These are phyloP conservation scores for Penicillium crystallinum DNA, from an alignment of 495 filamentous ascomycete genomes.

Conservation along the genomic window DNA sequence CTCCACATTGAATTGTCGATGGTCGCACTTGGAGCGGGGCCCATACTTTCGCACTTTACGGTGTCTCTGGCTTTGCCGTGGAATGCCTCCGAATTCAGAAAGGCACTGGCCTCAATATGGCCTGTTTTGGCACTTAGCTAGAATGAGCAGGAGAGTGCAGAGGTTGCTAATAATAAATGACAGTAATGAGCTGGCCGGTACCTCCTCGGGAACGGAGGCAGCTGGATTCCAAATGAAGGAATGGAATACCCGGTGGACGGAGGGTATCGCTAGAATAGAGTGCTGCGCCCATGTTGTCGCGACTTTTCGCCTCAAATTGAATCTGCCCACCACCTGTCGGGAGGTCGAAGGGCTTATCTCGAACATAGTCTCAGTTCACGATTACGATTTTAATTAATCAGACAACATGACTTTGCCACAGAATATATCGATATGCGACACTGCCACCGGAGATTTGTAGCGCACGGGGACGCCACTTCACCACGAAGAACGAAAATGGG, in stretches of 20 bases:
- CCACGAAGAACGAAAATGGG: neutral
- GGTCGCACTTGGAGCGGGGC: slow-evolving; percentile 4
- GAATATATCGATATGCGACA: neutral
- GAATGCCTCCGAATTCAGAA: neutral
- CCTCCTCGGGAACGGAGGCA: too few relatives aligned
- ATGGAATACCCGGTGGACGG: too few relatives aligned
- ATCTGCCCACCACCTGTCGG: too few relatives aligned
- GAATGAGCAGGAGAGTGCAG: neutral
- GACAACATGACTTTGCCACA: neutral
- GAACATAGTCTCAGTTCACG: neutral
- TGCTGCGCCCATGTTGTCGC: too few relatives aligned
- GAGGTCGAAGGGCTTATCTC: neutral
- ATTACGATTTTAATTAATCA: neutral
- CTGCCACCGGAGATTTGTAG: neutral
- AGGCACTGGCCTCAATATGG: slow-evolving; percentile 4
- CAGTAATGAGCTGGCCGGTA: too few relatives aligned
- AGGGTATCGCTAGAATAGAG: too few relatives aligned
- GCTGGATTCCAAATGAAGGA: neutral
- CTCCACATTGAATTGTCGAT: slow-evolving; percentile 5
- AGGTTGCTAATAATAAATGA: neutral
- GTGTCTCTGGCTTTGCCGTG: neutral
- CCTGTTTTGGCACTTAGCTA: neutral
- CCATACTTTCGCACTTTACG: neutral
- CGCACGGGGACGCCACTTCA: slow-evolving; percentile 1
- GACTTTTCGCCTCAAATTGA: too few relatives aligned